Percentiles rank a stretch among this genome's conserved stretches.
Evolutionary conservation across 805 yeast species (phyloP).

Genomic region (Metschnikowia henanensis): DNA sequence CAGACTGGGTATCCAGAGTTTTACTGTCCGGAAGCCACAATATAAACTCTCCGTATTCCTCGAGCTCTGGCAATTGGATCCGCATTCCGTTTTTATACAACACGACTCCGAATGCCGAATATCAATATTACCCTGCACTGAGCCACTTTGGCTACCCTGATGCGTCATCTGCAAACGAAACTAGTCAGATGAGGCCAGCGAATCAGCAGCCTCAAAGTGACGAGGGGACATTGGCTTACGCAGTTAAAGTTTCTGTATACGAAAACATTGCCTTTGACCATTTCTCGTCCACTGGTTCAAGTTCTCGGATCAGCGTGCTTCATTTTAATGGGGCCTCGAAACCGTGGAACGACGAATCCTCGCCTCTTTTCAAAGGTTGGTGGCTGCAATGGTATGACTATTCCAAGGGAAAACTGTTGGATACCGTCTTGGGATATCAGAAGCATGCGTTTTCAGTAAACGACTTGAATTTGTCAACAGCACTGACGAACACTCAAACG

Average conservation of each 20-base stretch:
- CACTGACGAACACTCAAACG: background rate
- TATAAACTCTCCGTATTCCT: background rate
- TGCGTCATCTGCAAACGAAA: background rate
- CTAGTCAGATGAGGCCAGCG: background rate
- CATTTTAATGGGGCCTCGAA: conserved; percentile 69
- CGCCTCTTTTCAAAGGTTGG: conserved; percentile 32
- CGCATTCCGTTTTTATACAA: conserved; percentile 80
- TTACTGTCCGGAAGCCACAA: conserved; percentile 8
- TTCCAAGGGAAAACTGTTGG: conserved; percentile 27
- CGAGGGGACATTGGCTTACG: background rate
- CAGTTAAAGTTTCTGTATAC: conserved; percentile 3
- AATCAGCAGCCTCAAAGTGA: too few relatives aligned
- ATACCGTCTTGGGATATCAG: conserved; percentile 17
- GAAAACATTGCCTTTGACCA: conserved; percentile 10
- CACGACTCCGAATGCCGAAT: conserved; percentile 66
- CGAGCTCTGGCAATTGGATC: conserved; percentile 50
- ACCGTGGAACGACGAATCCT: conserved; percentile 47
- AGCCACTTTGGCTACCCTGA: conserved; percentile 39
- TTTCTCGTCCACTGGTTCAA: conserved; percentile 2
- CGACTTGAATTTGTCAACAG: conserved; percentile 1
- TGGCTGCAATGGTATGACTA: conserved; percentile 39
- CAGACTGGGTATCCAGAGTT: conserved; percentile 37
- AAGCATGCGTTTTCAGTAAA: conserved; percentile 6
- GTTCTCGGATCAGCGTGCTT: conserved; percentile 45
- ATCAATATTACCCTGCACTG: conserved; percentile 74